Conservation (phyloP, 176 grass and related monocot species). For the Thinopyrum elongatum region DNA sequence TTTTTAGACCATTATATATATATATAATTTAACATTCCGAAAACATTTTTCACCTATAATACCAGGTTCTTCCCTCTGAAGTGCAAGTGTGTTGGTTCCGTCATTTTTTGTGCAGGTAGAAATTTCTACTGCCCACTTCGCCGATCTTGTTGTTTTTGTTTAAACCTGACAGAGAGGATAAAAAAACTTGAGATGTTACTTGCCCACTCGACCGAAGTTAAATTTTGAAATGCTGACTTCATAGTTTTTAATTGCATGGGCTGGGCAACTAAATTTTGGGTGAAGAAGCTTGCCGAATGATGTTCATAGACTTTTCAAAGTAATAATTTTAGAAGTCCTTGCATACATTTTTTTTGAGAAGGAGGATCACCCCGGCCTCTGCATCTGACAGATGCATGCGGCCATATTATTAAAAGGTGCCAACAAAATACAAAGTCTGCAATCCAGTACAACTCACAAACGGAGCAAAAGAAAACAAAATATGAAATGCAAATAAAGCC, state of each 20-base stretch:
- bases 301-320: background rate
- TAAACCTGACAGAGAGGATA: constrained; percentile 55
- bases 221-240: background rate
- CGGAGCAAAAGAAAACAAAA: too few relatives aligned
- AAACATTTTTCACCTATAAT: too few relatives aligned
- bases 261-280: background rate
- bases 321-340: background rate
- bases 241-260: background rate
- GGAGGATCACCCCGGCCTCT: too few relatives aligned
- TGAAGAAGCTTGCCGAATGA: background rate
- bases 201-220: background rate
- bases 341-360: too few relatives aligned
- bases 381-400: too few relatives aligned
- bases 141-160: constrained; percentile 80
- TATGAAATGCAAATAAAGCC: too few relatives aligned
- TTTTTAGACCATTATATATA: too few relatives aligned
- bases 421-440: too few relatives aligned
- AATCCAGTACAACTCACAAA: too few relatives aligned
- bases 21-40: too few relatives aligned
- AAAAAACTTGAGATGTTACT: background rate
- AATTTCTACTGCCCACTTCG: constrained; percentile 71
- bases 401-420: too few relatives aligned
- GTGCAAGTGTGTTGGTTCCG: constrained; percentile 24
- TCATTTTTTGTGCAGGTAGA: constrained; percentile 76
- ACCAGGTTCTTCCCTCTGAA: constrained; percentile 26